phyloP scores from a whole-genome alignment of 2,329 filamentous ascomycete genomes.

The Cladophialophora immunda region DNA sequence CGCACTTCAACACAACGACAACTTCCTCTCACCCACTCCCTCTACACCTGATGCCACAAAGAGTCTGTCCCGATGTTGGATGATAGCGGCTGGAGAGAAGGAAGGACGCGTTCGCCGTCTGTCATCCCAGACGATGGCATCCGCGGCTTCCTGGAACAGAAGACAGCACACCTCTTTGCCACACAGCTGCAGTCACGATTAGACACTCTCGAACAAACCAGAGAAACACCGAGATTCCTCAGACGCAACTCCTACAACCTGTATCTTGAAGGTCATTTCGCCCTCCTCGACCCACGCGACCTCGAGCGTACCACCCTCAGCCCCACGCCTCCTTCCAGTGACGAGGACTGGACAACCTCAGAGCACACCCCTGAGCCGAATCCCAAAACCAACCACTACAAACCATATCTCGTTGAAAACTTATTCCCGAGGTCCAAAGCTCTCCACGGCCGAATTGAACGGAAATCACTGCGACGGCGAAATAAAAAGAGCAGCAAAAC shows the following conservation, averaged over 20 bases:
- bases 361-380: conserved; percentile 20
- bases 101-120: conserved; percentile 23
- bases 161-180: conserved; percentile 26
- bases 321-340: conserved; percentile 25
- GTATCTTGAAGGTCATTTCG: conserved; percentile 26
- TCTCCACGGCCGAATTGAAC: conserved; percentile 13
- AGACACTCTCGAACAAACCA: conserved; percentile 23
- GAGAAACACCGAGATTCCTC: conserved; percentile 27
- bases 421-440: background rate
- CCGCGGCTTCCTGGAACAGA: conserved; percentile 20
- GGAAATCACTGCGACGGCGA: conserved; percentile 16
- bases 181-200: conserved; percentile 26
- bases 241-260: conserved; percentile 27
- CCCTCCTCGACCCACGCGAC: conserved; percentile 25
- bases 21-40: conserved; percentile 1
- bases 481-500: conserved; percentile 15
- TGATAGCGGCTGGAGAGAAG: conserved; percentile 14
- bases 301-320: conserved; percentile 27
- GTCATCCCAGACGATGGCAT: conserved; percentile 25
- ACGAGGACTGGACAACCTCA: conserved; percentile 24
- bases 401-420: conserved; percentile 12
- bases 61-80: conserved; percentile 10
- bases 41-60: conserved; percentile 2
- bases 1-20: conserved; percentile 1
- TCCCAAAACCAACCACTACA: conserved; percentile 9